These are phyloP conservation scores for Eugenia klotzschiana DNA, from an alignment of 441 rosid genomes.

Conservation along the genomic window DNA sequence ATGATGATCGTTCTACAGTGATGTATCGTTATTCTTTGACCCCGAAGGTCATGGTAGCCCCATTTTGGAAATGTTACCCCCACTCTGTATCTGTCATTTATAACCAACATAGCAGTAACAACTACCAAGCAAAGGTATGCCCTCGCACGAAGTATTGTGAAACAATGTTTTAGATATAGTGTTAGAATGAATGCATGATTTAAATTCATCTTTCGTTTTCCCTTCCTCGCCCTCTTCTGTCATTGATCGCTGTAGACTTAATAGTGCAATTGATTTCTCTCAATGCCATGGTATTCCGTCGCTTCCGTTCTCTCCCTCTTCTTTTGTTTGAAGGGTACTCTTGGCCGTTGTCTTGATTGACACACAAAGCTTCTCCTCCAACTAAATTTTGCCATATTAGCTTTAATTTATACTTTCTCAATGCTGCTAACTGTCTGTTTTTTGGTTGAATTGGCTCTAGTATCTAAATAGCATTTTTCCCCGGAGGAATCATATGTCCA, in stretches of 20 bases:
- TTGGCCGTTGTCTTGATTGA: neutral
- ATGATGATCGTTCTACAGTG: neutral
- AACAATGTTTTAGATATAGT: neutral
- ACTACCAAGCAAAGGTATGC: neutral
- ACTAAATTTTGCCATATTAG: neutral
- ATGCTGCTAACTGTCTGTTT: neutral
- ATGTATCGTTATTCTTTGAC: neutral
- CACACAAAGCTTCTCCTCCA: neutral
- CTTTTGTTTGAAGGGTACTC: neutral
- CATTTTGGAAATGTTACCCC: neutral
- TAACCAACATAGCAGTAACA: neutral
- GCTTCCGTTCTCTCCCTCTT: neutral
- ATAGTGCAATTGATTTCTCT: neutral
- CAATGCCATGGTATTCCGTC: neutral
- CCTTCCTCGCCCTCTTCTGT: too few relatives aligned
- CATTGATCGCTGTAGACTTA: neutral
- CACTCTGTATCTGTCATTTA: neutral
- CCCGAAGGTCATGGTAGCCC: neutral
- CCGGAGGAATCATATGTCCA: neutral
- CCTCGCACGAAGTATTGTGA: neutral
- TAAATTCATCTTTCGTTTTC: neutral
- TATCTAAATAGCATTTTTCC: neutral
- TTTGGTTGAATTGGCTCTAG: neutral
- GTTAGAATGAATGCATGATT: neutral
- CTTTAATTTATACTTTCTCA: neutral